Conservation (phyloP, 2,329 filamentous ascomycete species). For the Trichoderma polysporum region DNA sequence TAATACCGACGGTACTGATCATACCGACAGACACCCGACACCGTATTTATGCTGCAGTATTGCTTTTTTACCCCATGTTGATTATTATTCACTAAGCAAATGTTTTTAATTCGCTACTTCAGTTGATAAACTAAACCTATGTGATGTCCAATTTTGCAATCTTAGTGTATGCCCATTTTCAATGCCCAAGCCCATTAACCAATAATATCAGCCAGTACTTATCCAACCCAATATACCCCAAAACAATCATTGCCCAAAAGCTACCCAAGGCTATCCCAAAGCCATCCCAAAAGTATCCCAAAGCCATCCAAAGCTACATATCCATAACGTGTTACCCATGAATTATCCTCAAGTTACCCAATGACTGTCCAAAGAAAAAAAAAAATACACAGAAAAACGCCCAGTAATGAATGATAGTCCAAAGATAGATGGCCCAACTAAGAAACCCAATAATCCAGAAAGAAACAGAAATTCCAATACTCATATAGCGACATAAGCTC, state of each 20-base stretch:
- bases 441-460: not conserved
- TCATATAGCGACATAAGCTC: not conserved
- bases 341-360: not conserved
- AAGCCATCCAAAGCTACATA: not conserved
- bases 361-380: not conserved
- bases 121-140: not conserved
- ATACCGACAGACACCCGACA: not conserved
- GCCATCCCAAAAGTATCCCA: not conserved
- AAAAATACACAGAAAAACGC: not conserved
- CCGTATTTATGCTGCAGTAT: not conserved
- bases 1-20: not conserved
- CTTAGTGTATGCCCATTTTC: not conserved
- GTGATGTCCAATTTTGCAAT: slow-evolving; percentile 3
- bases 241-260: not conserved
- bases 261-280: not conserved
- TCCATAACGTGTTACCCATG: not conserved
- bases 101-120: not conserved
- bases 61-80: not conserved
- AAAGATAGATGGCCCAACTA: no score
- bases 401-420: no score
- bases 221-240: not conserved
- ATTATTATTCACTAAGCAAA: not conserved
- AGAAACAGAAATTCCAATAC: not conserved
- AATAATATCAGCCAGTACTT: not conserved
- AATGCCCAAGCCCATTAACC: not conserved